Evolutionary conservation across 768 basidiomycete genomes (phyloP).

Genomic region (Tricholomella constricta): DNA sequence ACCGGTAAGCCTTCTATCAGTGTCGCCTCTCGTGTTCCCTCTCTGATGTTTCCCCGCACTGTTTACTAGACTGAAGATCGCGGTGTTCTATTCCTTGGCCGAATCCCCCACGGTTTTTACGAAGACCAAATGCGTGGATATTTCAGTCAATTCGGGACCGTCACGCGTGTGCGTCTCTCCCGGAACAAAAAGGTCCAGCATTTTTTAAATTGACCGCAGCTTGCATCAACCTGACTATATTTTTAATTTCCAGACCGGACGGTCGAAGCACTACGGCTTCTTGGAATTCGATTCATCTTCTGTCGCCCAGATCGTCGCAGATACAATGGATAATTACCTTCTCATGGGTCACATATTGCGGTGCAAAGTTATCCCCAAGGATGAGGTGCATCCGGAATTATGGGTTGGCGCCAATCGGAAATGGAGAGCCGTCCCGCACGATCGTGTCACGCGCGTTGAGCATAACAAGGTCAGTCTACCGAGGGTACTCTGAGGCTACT

Average conservation of each 20-base stretch:
- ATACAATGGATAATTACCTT: slow-evolving; percentile 99
- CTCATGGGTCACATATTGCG: slow-evolving; percentile 91
- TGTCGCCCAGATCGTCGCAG: slow-evolving; percentile 93
- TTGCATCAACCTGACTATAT: neutral
- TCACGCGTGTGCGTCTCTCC: slow-evolving; percentile 86
- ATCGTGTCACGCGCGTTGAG: slow-evolving; percentile 65
- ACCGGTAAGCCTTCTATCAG: slow-evolving; percentile 52
- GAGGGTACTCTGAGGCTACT: neutral
- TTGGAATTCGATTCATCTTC: slow-evolving; percentile 89
- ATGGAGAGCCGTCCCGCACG: slow-evolving; percentile 76
- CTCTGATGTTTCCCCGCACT: neutral
- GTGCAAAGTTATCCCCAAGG: slow-evolving; percentile 88
- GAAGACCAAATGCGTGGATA: slow-evolving; percentile 93
- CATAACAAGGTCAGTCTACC: slow-evolving; percentile 76
- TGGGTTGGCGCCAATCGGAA: slow-evolving; percentile 98
- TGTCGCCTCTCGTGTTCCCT: slow-evolving; percentile 1
- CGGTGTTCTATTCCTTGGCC: slow-evolving; percentile 87
- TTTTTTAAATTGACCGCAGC: neutral
- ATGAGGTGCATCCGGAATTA: slow-evolving; percentile 87
- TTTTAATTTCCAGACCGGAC: slow-evolving; percentile 67
- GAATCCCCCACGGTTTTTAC: slow-evolving; percentile 96
- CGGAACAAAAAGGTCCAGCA: slow-evolving; percentile 83
- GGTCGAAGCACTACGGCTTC: slow-evolving; percentile 96
- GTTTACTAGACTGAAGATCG: slow-evolving; percentile 51
- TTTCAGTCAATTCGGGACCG: slow-evolving; percentile 92